Conservation (phyloP, 345 rosid genomes). For the Salix suchowensis region DNA sequence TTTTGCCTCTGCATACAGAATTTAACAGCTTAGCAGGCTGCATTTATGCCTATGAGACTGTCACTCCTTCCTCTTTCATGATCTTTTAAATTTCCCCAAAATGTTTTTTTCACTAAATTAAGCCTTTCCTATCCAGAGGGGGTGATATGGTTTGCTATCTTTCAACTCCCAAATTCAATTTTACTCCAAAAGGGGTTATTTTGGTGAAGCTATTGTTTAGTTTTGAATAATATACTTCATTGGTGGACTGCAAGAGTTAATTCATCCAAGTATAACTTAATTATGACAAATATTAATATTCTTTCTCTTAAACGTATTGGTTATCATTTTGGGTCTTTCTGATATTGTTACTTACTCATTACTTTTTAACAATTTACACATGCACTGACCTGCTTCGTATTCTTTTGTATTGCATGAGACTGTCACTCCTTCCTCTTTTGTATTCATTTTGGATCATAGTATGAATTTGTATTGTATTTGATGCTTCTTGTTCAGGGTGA, state of each 20-base stretch:
- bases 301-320: not conserved
- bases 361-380: constrained; percentile 2
- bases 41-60: not conserved
- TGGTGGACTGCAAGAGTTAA: not conserved
- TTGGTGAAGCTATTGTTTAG: not conserved
- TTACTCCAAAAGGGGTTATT: not conserved
- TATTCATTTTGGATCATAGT: too few species aligned
- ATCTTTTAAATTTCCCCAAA: too few species aligned
- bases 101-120: not conserved
- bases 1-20: not conserved
- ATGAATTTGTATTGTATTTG: not conserved
- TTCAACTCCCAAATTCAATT: not conserved
- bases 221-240: not conserved
- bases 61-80: not conserved
- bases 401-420: not conserved
- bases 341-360: not conserved
- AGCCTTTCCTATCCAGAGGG: not conserved
- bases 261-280: not conserved
- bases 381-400: constrained; percentile 13
- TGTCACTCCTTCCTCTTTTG: too few species aligned
- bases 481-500: constrained; percentile 62
- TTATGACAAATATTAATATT: not conserved
- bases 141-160: too few species aligned
- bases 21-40: not conserved
- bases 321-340: constrained; percentile 8